phyloP scores from a whole-genome alignment of 306 rosid genomes.

The Casuarina glauca region DNA sequence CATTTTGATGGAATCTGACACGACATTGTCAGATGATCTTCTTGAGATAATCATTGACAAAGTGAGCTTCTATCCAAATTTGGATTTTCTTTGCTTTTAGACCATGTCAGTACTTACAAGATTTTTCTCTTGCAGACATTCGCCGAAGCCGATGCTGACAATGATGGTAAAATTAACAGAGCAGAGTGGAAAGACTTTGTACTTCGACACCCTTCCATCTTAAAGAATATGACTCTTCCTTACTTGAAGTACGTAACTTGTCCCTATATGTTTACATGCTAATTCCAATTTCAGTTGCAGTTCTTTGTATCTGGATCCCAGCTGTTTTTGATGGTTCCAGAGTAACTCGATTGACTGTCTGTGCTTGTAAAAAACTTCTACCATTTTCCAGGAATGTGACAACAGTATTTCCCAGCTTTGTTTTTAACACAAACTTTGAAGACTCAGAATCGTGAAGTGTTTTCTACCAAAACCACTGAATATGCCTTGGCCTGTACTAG shows the following conservation, averaged over 20 bases:
- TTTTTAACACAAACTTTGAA: constrained; percentile 48
- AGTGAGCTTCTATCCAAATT: constrained; percentile 32
- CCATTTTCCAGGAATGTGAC: constrained; percentile 55
- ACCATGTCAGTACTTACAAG: background rate
- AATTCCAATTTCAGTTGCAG: background rate
- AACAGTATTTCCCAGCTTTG: constrained; percentile 55
- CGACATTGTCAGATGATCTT: constrained; percentile 66
- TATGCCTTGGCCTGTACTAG: no score
- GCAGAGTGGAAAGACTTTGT: constrained; percentile 81
- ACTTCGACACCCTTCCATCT: constrained; percentile 50
- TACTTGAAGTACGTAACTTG: constrained; percentile 59
- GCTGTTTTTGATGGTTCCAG: no score
- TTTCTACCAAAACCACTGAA: background rate
- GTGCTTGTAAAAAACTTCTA: background rate
- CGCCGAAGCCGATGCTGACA: constrained; percentile 65
- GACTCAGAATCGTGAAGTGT: constrained; percentile 28
- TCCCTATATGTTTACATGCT: background rate
- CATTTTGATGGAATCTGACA: constrained; percentile 65
- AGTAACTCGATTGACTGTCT: no score
- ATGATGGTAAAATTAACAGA: constrained; percentile 71
- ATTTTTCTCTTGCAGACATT: constrained; percentile 53
- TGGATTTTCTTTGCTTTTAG: background rate
- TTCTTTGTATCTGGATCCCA: background rate
- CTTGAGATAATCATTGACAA: constrained; percentile 72
- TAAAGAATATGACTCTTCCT: constrained; percentile 90